Percentiles rank a stretch among this genome's conserved stretches.
phyloP scores from a whole-genome alignment of 805 yeast genomes.

The Hanseniaspora jakobsenii region DNA sequence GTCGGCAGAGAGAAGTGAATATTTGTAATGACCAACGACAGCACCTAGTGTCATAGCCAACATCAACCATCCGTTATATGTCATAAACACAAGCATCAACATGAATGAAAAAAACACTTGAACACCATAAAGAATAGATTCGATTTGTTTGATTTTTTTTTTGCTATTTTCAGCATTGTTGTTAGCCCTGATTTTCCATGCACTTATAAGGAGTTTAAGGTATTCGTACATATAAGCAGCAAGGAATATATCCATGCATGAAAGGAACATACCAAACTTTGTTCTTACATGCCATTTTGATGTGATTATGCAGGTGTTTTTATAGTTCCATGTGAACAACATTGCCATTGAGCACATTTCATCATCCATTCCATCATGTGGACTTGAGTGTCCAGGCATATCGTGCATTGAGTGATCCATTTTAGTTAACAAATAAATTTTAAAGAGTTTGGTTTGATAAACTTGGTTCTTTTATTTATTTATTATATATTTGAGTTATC shows the following conservation, averaged over 20 bases:
- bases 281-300: constrained; percentile 69
- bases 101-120: constrained; percentile 61
- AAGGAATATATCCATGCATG: constrained; percentile 38
- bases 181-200: constrained; percentile 8
- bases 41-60: constrained; percentile 62
- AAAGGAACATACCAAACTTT: constrained; percentile 37
- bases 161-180: constrained; percentile 1
- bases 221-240: constrained; percentile 53
- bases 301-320: constrained; percentile 60
- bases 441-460: too few species aligned
- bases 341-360: constrained; percentile 48
- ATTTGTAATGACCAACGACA: constrained; percentile 50
- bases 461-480: too few species aligned
- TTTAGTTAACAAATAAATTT: too few species aligned
- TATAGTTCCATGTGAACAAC: constrained; percentile 71
- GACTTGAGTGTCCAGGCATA: constrained; percentile 18
- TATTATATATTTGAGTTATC: too few species aligned
- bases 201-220: constrained; percentile 27
- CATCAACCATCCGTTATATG: constrained; percentile 80
- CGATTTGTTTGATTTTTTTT: constrained; percentile 21
- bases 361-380: constrained; percentile 17
- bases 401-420: constrained; percentile 18
- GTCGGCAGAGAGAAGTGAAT: constrained; percentile 23
- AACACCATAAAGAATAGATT: constrained; percentile 42
- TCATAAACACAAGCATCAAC: constrained; percentile 75